phyloP scores from a whole-genome alignment of 2,329 filamentous ascomycete species.

The Ophiostoma ips region DNA sequence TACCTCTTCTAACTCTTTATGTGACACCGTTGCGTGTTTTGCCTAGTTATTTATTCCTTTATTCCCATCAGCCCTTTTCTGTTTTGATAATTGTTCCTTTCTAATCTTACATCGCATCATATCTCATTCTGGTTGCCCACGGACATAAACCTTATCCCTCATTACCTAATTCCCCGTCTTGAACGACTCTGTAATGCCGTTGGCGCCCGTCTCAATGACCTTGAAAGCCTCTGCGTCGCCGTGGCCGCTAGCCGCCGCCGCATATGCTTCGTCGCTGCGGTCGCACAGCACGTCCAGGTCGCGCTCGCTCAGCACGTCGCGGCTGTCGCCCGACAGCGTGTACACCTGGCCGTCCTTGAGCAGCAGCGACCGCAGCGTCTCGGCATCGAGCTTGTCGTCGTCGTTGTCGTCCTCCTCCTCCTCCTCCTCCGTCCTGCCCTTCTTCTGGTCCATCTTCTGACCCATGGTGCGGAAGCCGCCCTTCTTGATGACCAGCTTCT shows the following conservation, averaged over 20 bases:
- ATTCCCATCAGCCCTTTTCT: too few species aligned
- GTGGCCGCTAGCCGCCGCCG: constrained; percentile 62
- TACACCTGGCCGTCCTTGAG: constrained; percentile 59
- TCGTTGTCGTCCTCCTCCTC: constrained; percentile 20
- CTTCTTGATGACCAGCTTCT: constrained; percentile 93
- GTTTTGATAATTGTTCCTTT: too few species aligned
- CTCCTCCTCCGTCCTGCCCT: constrained; percentile 9
- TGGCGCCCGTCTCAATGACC: constrained; percentile 61
- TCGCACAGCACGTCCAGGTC: constrained; percentile 73
- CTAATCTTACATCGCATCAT: too few species aligned
- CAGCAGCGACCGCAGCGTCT: constrained; percentile 47
- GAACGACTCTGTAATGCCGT: constrained; percentile 29
- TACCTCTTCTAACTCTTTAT: too few species aligned
- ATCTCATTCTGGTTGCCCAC: too few species aligned
- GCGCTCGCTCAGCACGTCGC: constrained; percentile 55
- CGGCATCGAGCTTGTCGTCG: constrained; percentile 39
- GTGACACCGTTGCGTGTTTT: too few species aligned
- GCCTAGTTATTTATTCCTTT: too few species aligned
- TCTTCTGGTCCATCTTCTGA: constrained; percentile 44
- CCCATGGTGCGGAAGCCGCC: constrained; percentile 63
- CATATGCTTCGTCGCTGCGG: constrained; percentile 49
- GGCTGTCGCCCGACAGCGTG: constrained; percentile 37
- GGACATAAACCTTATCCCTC: too few species aligned
- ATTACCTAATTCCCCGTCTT: too few species aligned
- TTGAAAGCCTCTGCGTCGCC: constrained; percentile 59